These are phyloP conservation scores for Goffeauzyma gilvescens DNA, from an alignment of 768 basidiomycete genomes.

Conservation along the genomic window DNA sequence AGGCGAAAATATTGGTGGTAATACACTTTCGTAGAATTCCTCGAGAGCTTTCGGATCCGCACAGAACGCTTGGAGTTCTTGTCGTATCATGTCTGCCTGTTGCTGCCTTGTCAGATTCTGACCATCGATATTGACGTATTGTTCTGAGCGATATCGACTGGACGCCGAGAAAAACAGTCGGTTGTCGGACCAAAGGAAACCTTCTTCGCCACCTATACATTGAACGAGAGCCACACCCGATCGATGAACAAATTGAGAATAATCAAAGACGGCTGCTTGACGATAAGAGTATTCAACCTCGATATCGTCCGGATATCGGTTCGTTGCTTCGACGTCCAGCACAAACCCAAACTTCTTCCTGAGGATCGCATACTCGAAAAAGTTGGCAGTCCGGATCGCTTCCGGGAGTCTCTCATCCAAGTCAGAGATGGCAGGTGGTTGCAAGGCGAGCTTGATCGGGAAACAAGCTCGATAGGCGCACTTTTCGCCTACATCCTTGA, in stretches of 20 bases:
- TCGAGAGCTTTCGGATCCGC: constrained; percentile 40
- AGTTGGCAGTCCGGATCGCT: constrained; percentile 41
- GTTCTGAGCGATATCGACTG: constrained; percentile 20
- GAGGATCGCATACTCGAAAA: constrained; percentile 64
- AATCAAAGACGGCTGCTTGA: constrained; percentile 45
- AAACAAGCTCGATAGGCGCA: constrained; percentile 85
- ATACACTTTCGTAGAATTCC: constrained; percentile 55
- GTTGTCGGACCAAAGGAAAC: constrained; percentile 79
- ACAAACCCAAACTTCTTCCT: constrained; percentile 57
- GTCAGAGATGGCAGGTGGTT: constrained; percentile 50
- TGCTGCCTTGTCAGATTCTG: constrained; percentile 35
- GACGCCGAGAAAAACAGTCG: constrained; percentile 37
- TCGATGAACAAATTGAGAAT: constrained; percentile 83
- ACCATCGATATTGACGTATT: constrained; percentile 30
- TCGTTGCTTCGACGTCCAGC: constrained; percentile 48
- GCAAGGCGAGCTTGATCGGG: constrained; percentile 55
- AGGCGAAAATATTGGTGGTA: constrained; percentile 35
- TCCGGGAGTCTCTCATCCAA: constrained; percentile 50
- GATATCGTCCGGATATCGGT: constrained; percentile 57
- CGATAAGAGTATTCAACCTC: constrained; percentile 82
- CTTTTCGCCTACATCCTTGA: constrained; percentile 62
- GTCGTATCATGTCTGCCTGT: constrained; percentile 46
- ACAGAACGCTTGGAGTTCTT: constrained; percentile 48
- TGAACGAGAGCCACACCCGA: constrained; percentile 80
- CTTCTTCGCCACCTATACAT: constrained; percentile 55